Base-by-base conservation (phyloP, 306 rosid genomes). In the Sicyos baderoa region DNA sequence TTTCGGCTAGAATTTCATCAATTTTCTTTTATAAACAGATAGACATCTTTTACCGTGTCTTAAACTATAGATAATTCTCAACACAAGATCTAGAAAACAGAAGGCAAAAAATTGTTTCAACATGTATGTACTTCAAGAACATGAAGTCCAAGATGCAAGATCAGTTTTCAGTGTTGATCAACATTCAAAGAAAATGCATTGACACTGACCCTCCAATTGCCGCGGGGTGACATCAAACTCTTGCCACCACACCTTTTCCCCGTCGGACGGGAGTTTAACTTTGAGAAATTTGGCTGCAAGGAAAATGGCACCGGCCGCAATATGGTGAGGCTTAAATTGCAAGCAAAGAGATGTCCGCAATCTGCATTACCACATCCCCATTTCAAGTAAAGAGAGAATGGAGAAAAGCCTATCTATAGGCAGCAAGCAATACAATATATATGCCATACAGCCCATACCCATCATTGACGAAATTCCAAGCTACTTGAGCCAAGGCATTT, bases 211-310 rank as follows among this genome's bases (percentile, higher is more conserved):
- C 91, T 93, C 99, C 94, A 93, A 86, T 77, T 93, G 97, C 77
- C 98, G 97, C 74, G 98, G 97, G 77, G 93, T 93, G 84, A 93
- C 97, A 75, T 93, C 98, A 78, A 93, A 88, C 84, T 93, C 98
- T 81, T 89, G 98, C 98, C 98, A 93, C 98, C 98, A 93, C 72
- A 89, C 91, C 89, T 86, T 93, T 87, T 93, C 98, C 72, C 98
- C 98, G 77, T 93, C 97, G 42, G 95, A 83, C n/a, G 98, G 98
- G 73, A 93, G 97, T 81, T 90, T 90, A 76, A 93, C 99, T 84
- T 89, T 90, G 59, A 93, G 94, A 81, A 93, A 89, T 83, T 90
- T 93, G 81, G 99, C 99, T 71, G 99, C 99, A 68, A 93, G 99
- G 77, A 89, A 93, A 82, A 93, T 88, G 80, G 99, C 99, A 84